A percentile compares a stretch with the other conserved stretches of the same genome.
phyloP scores from a whole-genome alignment of 495 filamentous ascomycete genomes.

The Aspergillus nidulans region DNA sequence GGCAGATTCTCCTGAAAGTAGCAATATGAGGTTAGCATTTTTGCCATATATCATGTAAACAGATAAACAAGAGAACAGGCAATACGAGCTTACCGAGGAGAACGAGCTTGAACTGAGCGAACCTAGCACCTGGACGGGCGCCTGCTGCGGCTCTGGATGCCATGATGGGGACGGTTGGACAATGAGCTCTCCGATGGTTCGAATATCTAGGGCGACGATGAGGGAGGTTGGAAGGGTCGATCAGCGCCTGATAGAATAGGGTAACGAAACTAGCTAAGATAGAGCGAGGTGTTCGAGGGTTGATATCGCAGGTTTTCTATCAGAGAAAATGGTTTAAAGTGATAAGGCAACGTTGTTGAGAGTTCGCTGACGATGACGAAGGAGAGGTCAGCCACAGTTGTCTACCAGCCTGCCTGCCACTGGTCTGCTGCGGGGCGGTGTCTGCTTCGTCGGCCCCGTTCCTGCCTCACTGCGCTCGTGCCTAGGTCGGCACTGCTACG shows the following conservation, averaged over 20 bases:
- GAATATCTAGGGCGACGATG: conserved; percentile 4
- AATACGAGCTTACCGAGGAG: conserved; percentile 66
- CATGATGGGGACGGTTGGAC: conserved; percentile 49
- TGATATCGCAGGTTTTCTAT: conserved; percentile 14
- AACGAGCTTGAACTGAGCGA: conserved; percentile 99
- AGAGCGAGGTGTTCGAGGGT: conserved; percentile 19
- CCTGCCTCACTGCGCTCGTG: background rate
- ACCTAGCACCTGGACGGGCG: conserved; percentile 72
- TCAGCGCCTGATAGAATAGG: background rate
- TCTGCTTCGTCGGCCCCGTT: conserved; percentile 10
- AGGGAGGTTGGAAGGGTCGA: background rate
- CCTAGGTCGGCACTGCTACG: conserved; percentile 5
- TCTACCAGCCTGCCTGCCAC: background rate
- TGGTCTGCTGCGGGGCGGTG: conserved; percentile 19
- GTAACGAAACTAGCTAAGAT: background rate
- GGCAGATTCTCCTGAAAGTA: conserved; percentile 79
- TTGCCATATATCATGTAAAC: conserved; percentile 4
- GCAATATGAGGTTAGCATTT: conserved; percentile 25
- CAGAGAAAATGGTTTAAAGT: background rate
- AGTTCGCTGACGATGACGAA: conserved; percentile 24
- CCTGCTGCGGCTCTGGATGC: conserved; percentile 74
- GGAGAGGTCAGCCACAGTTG: conserved; percentile 24
- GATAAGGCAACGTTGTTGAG: background rate
- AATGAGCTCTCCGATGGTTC: background rate
- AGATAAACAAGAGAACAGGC: background rate